Evolutionary conservation across 768 basidiomycete species (phyloP).

Genomic region (Amanita molliuscula): DNA sequence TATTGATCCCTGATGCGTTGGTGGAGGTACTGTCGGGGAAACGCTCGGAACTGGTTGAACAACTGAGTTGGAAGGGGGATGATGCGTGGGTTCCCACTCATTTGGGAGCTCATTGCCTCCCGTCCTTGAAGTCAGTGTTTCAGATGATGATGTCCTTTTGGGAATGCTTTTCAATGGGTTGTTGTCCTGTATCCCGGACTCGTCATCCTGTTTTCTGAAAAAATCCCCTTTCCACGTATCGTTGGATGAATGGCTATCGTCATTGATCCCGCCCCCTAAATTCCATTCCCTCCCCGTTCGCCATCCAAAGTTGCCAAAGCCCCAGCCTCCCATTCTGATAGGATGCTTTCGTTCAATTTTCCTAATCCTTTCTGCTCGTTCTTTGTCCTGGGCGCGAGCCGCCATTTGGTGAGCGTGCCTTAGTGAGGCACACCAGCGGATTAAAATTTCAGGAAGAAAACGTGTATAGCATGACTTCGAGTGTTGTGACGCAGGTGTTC

Average conservation of each 20-base stretch:
- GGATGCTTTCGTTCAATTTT: constrained; percentile 37
- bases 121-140: not conserved
- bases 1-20: constrained; percentile 26
- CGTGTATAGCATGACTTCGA: constrained; percentile 15
- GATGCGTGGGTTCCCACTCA: not conserved
- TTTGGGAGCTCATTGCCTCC: not conserved
- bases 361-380: constrained; percentile 57
- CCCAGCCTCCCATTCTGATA: constrained; percentile 45
- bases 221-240: not conserved
- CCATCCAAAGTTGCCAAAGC: constrained; percentile 59
- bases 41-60: not conserved
- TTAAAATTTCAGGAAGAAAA: constrained; percentile 30
- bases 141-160: not conserved
- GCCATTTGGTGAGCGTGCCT: constrained; percentile 66
- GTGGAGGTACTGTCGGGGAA: constrained; percentile 7
- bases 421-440: constrained; percentile 47
- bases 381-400: constrained; percentile 58
- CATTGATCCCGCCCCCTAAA: not conserved
- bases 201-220: not conserved
- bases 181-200: not conserved
- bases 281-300: constrained; percentile 12
- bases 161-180: not conserved
- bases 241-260: not conserved
- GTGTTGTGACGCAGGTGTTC: constrained; percentile 11
- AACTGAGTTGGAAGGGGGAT: not conserved